These are phyloP conservation scores for Starmerella kuoi DNA, from an alignment of 805 yeast species.

Conservation along the genomic window DNA sequence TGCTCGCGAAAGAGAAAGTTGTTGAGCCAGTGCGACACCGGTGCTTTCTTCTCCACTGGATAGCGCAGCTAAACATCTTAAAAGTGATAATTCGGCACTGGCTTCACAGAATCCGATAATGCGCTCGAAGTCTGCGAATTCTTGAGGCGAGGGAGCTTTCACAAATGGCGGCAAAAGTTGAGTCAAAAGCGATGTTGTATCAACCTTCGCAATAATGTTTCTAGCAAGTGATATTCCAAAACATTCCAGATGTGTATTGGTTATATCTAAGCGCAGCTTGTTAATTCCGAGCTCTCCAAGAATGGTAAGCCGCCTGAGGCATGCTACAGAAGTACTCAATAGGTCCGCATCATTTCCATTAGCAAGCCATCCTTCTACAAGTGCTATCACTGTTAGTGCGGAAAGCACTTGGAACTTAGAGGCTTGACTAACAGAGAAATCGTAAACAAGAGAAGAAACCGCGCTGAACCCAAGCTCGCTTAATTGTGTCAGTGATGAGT, in stretches of 20 bases:
- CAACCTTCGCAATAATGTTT: neutral
- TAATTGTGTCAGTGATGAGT: neutral
- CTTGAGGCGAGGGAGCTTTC: neutral
- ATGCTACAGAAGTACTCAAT: slow-evolving; percentile 5
- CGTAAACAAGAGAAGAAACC: slow-evolving; percentile 11
- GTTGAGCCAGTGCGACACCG: slow-evolving; percentile 7
- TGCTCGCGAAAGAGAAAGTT: slow-evolving; percentile 9
- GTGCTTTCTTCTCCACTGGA: slow-evolving; percentile 1
- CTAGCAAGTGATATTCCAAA: slow-evolving; percentile 11
- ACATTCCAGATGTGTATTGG: slow-evolving; percentile 1
- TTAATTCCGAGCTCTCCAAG: slow-evolving; percentile 5
- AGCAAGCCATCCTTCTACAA: slow-evolving; percentile 20
- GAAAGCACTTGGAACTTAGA: slow-evolving; percentile 7
- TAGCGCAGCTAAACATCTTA: slow-evolving; percentile 11
- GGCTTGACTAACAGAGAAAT: slow-evolving; percentile 9
- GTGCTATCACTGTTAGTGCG: slow-evolving; percentile 14
- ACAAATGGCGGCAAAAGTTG: slow-evolving; percentile 3
- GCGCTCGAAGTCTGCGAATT: neutral
- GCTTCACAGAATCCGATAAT: slow-evolving; percentile 1
- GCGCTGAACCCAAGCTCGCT: slow-evolving; percentile 17
- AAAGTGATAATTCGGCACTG: slow-evolving; percentile 1
- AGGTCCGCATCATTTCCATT: slow-evolving; percentile 5
- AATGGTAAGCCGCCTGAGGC: slow-evolving; percentile 8
- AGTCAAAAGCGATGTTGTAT: neutral
- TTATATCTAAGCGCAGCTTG: slow-evolving; percentile 2